Percentiles rank a stretch among this genome's conserved stretches.
These are phyloP conservation scores for Aspergillus saccharolyticus DNA, from an alignment of 495 filamentous ascomycete species.

Conservation along the genomic window DNA sequence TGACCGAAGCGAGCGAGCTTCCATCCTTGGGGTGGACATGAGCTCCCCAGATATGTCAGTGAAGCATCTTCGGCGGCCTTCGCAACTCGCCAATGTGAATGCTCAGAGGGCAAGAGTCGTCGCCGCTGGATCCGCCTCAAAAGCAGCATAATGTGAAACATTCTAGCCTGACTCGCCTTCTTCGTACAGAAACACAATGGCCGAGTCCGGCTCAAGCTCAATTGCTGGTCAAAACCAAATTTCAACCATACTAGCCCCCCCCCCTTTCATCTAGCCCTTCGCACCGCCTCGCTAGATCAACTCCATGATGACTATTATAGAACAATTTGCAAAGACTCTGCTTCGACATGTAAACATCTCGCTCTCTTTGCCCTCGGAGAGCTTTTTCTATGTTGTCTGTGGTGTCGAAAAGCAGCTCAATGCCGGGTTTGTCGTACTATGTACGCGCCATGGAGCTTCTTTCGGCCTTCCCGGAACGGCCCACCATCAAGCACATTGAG, in stretches of 20 bases:
- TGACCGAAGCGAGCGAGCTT: conserved; percentile 26
- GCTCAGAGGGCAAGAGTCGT: conserved; percentile 20
- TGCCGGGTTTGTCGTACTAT: conserved; percentile 30
- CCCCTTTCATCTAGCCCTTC: conserved; percentile 26
- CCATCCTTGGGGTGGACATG: conserved; percentile 23
- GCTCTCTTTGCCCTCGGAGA: conserved; percentile 31
- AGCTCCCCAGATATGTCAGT: conserved; percentile 28
- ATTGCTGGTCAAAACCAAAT: conserved; percentile 22
- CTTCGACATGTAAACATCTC: conserved; percentile 25
- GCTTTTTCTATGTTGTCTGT: conserved; percentile 18
- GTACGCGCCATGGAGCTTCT: conserved; percentile 28
- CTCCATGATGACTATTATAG: conserved; percentile 19
- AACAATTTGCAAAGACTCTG: conserved; percentile 15
- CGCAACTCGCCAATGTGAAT: conserved; percentile 29
- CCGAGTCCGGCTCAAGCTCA: conserved; percentile 22
- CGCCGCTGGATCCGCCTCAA: too few species aligned
- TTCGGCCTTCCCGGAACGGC: conserved; percentile 26
- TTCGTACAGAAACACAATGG: conserved; percentile 19
- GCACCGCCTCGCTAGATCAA: conserved; percentile 21
- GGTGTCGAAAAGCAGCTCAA: conserved; percentile 11
- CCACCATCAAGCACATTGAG: conserved; percentile 25
- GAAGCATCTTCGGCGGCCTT: conserved; percentile 35
- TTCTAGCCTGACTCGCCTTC: conserved; percentile 8
- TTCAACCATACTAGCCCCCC: conserved; percentile 23
- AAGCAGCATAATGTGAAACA: conserved; percentile 19